Base-by-base conservation (phyloP, 2,329 filamentous ascomycete genomes). In the Akanthomyces dipterigenus region DNA sequence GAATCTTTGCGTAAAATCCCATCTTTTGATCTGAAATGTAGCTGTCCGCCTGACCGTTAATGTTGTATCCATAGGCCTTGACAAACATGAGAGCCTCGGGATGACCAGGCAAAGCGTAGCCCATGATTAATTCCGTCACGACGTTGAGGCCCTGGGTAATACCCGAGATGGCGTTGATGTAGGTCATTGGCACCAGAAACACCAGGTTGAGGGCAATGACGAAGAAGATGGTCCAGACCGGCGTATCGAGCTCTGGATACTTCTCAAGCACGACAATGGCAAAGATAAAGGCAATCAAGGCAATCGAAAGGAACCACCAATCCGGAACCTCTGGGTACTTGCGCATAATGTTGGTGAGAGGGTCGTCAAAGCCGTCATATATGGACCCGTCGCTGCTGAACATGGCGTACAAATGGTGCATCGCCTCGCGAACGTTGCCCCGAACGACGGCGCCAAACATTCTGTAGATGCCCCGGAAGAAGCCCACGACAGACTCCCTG, bases 11-110 rank as follows among this genome's bases (percentile, higher is more conserved):
- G 59, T 74, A 73, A 55, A 70, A 71, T 3, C 70, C 71, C 63
- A 71, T 71, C 62, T 74, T 74, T 38, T 68, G 69, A 26, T 69
- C 69, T 2, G 67, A 67, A 70, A 75, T 70, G 59, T 76, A 76
- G 62, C 72, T 76, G 50, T 75, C 74, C 24, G 72, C 72, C 60
- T 77, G 77, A 1, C 76, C 76, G 1, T 76, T 76, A 31, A 79
- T 72, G 11, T 74, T 76, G 61, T 72, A 75, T 1, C 73, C 73
- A 42, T 72, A 77, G 2, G 71, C 71, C 68, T 78, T 93, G 36
- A 91, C 88, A 68, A 92, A 93, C 62, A 72, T 67, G 26, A 73
- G 66, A 7, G 68, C 67, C 31, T 68, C 70, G 8, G 70, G 71
- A 60, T 73, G 74, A 26, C 72, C 71, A 12, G 70, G 69, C 34